Conservation (phyloP, 148 eudicot species). For the Tetragonia tetragonoides region DNA sequence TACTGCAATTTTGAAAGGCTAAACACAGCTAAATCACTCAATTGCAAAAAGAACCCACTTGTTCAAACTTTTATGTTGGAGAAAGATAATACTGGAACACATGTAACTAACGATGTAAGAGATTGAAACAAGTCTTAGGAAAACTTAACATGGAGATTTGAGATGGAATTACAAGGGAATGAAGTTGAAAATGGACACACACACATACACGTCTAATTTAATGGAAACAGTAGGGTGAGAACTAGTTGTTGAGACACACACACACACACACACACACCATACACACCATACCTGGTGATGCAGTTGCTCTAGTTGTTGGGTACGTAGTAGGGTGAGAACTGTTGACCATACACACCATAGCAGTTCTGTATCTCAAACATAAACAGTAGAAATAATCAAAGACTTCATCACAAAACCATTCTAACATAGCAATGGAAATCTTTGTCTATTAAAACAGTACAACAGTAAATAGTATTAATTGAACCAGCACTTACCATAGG, state of each 20-base stretch:
- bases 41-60: slow-evolving; percentile 45
- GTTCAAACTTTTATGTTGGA: slow-evolving; percentile 93
- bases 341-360: slow-evolving; percentile 46
- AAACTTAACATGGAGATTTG: too few species aligned
- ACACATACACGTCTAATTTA: too few species aligned
- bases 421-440: background rate
- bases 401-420: background rate
- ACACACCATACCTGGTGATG: too few species aligned
- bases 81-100: slow-evolving; percentile 69
- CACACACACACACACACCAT: too few species aligned
- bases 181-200: too few species aligned
- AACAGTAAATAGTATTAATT: background rate
- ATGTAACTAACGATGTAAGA: too few species aligned
- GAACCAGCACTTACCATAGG: slow-evolving; percentile 38
- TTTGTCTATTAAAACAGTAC: background rate
- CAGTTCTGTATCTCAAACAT: slow-evolving; percentile 39
- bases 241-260: too few species aligned
- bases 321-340: slow-evolving; percentile 45
- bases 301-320: slow-evolving; percentile 27
- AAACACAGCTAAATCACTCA: background rate
- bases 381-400: too few species aligned
- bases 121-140: too few species aligned
- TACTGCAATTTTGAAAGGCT: background rate
- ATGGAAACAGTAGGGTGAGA: too few species aligned
- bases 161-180: too few species aligned